These are phyloP conservation scores for Boletus albobrunnescens DNA, from an alignment of 1,284 basidiomycete species.

Conservation along the genomic window DNA sequence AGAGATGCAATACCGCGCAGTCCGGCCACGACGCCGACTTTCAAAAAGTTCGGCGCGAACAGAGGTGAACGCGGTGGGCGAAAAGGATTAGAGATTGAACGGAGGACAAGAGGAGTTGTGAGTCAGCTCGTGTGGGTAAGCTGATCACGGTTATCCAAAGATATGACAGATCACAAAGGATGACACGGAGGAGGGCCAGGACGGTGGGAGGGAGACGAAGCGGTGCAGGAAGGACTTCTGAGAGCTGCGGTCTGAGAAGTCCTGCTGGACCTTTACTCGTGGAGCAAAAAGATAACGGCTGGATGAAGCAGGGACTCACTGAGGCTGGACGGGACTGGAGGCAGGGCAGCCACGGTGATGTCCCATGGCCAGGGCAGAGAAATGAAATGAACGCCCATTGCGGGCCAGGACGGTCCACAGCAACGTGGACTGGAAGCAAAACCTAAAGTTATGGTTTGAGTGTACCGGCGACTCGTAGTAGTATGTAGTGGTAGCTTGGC, in stretches of 20 bases:
- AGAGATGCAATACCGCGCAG: conserved; percentile 11
- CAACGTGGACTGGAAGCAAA: conserved; percentile 21
- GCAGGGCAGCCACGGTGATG: conserved; percentile 24
- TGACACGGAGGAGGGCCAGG: conserved; percentile 11
- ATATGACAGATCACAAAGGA: conserved; percentile 21
- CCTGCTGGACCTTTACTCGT: conserved; percentile 26
- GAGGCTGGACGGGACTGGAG: conserved; percentile 3
- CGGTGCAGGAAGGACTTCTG: conserved; percentile 26
- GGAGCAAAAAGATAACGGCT: conserved; percentile 21
- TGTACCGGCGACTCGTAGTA: background rate
- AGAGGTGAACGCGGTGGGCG: background rate
- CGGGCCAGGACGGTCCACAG: conserved; percentile 15
- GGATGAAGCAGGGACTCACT: conserved; percentile 9
- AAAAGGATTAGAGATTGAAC: conserved; percentile 1
- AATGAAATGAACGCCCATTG: conserved; percentile 27
- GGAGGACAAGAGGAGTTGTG: conserved; percentile 14
- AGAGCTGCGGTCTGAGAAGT: conserved; percentile 21
- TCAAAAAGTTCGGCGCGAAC: conserved; percentile 11
- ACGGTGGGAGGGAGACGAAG: conserved; percentile 18
- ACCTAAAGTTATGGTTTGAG: conserved; percentile 12
- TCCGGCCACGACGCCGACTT: conserved; percentile 17
- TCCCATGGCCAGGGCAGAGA: conserved; percentile 22
- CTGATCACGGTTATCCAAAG: conserved; percentile 19
- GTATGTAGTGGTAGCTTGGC: background rate
- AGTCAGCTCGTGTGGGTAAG: conserved; percentile 22